Evolutionary conservation across 345 rosid species (phyloP).

Genomic region (Eucalyptus fibrosa): DNA sequence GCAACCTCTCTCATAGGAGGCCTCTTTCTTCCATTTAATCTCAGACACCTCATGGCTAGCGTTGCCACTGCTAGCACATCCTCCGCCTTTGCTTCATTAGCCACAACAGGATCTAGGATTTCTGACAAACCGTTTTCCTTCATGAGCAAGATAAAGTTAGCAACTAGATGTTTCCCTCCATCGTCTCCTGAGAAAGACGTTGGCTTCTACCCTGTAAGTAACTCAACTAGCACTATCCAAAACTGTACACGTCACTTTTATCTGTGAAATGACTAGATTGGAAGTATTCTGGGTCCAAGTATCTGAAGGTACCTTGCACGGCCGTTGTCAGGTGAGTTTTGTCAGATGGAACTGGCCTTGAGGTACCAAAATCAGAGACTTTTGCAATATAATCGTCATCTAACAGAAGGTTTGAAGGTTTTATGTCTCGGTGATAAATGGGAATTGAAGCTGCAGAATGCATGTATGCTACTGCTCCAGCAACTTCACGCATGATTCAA

Average conservation of each 20-base stretch:
- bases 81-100: no score
- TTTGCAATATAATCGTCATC: constrained; percentile 24
- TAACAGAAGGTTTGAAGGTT: constrained; percentile 27
- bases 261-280: constrained; percentile 6
- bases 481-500: constrained; percentile 11
- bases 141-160: not conserved
- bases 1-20: no score
- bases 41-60: no score
- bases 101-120: not conserved
- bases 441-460: constrained; percentile 20
- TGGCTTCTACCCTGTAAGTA: constrained; percentile 16
- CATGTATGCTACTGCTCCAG: constrained; percentile 20
- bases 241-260: constrained; percentile 40
- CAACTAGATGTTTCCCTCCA: constrained; percentile 1
- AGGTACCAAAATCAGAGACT: constrained; percentile 41
- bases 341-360: constrained; percentile 22
- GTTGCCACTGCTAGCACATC: no score
- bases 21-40: no score
- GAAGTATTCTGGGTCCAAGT: constrained; percentile 35
- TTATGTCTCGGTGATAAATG: constrained; percentile 25
- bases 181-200: constrained; percentile 1
- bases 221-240: constrained; percentile 31
- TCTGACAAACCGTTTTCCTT: not conserved
- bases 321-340: constrained; percentile 16
- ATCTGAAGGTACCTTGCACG: constrained; percentile 33